Percentiles rank a stretch among this genome's conserved stretches.
Conservation (phyloP, 331 rosid genomes). For the Erythrophleum ivorense region DNA sequence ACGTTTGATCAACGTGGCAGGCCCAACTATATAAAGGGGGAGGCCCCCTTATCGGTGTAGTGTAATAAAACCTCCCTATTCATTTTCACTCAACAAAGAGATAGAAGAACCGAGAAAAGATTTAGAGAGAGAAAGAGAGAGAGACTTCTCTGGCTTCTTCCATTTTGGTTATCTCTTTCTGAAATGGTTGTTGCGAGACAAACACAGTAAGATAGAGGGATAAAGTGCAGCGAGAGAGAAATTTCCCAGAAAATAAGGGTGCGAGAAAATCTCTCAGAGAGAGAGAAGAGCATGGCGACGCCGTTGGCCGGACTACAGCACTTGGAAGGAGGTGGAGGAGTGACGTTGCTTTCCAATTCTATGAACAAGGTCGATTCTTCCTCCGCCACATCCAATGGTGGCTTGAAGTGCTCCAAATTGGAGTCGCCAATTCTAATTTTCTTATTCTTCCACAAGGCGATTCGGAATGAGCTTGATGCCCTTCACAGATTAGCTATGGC, state of each 20-base stretch:
- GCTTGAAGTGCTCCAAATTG: conserved; percentile 55
- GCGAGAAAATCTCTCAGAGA: conserved; percentile 1
- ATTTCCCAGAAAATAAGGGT: conserved; percentile 36
- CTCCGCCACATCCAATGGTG: conserved; percentile 47
- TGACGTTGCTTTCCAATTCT: conserved; percentile 74
- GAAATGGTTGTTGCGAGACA: neutral
- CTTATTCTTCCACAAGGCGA: conserved; percentile 86
- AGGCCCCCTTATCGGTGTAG: conserved; percentile 33
- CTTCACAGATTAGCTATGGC: conserved; percentile 90
- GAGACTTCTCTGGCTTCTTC: neutral
- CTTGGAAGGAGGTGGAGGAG: conserved; percentile 69
- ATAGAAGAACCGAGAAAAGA: neutral
- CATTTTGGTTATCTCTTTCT: neutral
- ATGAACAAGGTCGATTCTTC: conserved; percentile 65
- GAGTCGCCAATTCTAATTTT: conserved; percentile 89
- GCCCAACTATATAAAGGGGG: conserved; percentile 44
- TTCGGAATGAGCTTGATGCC: conserved; percentile 88
- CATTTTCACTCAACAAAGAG: conserved; percentile 9
- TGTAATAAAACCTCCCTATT: conserved; percentile 27
- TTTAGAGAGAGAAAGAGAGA: neutral
- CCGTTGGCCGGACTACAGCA: conserved; percentile 75
- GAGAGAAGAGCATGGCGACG: conserved; percentile 64
- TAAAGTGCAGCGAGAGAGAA: conserved; percentile 30
- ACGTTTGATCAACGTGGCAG: conserved; percentile 52
- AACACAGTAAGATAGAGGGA: neutral